Conservation (phyloP, 306 rosid genomes). For the Citrullus mucosospermus region DNA sequence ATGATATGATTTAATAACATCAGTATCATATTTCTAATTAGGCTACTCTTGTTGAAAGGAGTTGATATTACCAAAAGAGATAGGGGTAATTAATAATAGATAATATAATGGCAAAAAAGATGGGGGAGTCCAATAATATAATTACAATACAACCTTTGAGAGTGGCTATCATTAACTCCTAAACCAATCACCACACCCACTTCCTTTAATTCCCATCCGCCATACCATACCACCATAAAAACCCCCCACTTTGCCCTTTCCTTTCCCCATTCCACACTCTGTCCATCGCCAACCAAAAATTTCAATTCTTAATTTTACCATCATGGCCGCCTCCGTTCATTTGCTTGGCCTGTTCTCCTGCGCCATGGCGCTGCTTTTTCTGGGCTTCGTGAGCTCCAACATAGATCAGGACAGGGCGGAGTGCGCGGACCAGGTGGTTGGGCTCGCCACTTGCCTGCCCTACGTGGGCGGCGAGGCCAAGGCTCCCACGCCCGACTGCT, state of each 20-base stretch:
- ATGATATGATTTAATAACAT: no score
- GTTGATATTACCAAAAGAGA: no score
- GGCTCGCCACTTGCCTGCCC: slow-evolving; percentile 45
- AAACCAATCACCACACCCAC: neutral
- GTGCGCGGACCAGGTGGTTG: slow-evolving; percentile 44
- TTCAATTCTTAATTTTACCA: no score
- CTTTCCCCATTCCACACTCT: no score
- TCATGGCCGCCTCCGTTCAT: no score
- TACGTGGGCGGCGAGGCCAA: slow-evolving; percentile 48
- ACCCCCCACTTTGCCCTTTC: neutral
- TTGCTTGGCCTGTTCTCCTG: no score
- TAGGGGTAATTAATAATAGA: no score
- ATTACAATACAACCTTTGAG: neutral
- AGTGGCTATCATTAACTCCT: neutral
- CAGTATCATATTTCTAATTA: no score
- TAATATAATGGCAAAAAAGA: no score
- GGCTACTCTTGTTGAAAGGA: no score
- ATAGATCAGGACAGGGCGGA: slow-evolving; percentile 56
- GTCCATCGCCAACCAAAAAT: no score
- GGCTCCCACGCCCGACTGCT: slow-evolving; percentile 57
- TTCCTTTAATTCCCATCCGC: neutral
- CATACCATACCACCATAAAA: neutral
- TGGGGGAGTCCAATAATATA: no score
- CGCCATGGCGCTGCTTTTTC: neutral
- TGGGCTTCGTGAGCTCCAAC: slow-evolving; percentile 21